Conservation (phyloP, 441 rosid genomes). For the Cnidoscolus chayamansa region DNA sequence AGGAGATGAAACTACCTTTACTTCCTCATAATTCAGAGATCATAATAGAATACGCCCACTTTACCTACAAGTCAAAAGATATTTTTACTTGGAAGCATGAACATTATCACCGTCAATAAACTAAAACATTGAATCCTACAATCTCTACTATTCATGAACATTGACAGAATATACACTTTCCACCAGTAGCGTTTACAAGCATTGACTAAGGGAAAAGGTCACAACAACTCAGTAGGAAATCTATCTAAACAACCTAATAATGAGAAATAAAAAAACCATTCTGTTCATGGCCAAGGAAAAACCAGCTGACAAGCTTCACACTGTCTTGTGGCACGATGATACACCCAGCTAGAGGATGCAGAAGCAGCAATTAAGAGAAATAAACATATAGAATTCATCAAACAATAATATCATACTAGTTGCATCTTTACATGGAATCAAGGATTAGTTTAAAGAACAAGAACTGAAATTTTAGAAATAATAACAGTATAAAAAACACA, state of each 20-base stretch:
- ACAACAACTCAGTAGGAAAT: slow-evolving; percentile 6
- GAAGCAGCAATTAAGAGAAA: background rate
- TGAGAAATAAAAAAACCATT: background rate
- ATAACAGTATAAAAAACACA: too few species aligned
- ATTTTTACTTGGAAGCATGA: slow-evolving; percentile 77
- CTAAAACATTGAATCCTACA: slow-evolving; percentile 39
- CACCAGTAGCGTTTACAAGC: slow-evolving; percentile 19
- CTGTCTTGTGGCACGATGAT: background rate
- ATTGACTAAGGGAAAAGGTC: too few species aligned
- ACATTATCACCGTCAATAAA: slow-evolving; percentile 54
- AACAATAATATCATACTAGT: slow-evolving; percentile 2
- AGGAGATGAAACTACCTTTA: slow-evolving; percentile 95
- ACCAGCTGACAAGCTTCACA: slow-evolving; percentile 11
- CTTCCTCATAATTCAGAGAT: slow-evolving; percentile 96
- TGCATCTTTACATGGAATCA: background rate
- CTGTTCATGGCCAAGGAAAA: background rate
- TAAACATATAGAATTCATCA: background rate
- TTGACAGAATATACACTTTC: slow-evolving; percentile 19
- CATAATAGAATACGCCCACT: slow-evolving; percentile 91
- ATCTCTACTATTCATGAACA: slow-evolving; percentile 28
- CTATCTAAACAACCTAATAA: background rate
- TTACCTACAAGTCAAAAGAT: slow-evolving; percentile 98
- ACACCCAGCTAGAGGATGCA: background rate
- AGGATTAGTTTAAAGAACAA: background rate
- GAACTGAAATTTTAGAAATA: too few species aligned